These are phyloP conservation scores for Pseudonitzschia delicatissima DNA, from an alignment of 108 stramenopile species.

Conservation along the genomic window DNA sequence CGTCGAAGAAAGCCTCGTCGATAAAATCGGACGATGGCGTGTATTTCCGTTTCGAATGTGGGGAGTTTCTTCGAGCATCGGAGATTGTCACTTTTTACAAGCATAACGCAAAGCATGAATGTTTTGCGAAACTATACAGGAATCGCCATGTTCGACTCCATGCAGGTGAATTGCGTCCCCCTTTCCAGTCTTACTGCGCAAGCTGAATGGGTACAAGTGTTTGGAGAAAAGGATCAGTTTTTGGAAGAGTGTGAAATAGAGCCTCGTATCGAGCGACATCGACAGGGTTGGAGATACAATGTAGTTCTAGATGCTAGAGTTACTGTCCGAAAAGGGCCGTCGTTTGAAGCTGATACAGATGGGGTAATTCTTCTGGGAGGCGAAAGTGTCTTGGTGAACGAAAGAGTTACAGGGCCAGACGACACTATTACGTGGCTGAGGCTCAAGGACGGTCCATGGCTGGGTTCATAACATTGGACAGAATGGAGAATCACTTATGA, in stretches of 20 bases:
- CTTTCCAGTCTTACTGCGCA: slow-evolving; percentile 52
- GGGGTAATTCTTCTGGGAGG: slow-evolving; percentile 39
- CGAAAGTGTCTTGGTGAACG: slow-evolving; percentile 59
- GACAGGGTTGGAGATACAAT: slow-evolving; percentile 73
- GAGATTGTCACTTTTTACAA: slow-evolving; percentile 68
- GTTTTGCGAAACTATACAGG: slow-evolving; percentile 84
- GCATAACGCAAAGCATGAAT: slow-evolving; percentile 41
- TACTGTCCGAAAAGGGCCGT: slow-evolving; percentile 63
- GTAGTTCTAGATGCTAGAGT: slow-evolving; percentile 47
- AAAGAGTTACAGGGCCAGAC: slow-evolving; percentile 61
- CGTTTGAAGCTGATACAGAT: slow-evolving; percentile 49
- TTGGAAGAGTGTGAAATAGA: slow-evolving; percentile 68
- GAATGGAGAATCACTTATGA: slow-evolving; percentile 54
- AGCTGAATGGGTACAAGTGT: slow-evolving; percentile 84
- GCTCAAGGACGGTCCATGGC: slow-evolving; percentile 59
- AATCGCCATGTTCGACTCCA: slow-evolving; percentile 51
- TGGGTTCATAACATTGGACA: slow-evolving; percentile 63
- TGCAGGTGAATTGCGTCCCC: slow-evolving; percentile 39
- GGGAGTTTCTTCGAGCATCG: slow-evolving; percentile 81
- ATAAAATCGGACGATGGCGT: slow-evolving; percentile 69
- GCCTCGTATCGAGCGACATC: slow-evolving; percentile 66
- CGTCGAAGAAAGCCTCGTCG: slow-evolving; percentile 61
- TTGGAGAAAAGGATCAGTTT: slow-evolving; percentile 41
- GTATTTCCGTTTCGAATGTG: slow-evolving; percentile 86
- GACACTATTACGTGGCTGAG: slow-evolving; percentile 63